phyloP scores from a whole-genome alignment of 306 rosid genomes.

The Prunus mume region DNA sequence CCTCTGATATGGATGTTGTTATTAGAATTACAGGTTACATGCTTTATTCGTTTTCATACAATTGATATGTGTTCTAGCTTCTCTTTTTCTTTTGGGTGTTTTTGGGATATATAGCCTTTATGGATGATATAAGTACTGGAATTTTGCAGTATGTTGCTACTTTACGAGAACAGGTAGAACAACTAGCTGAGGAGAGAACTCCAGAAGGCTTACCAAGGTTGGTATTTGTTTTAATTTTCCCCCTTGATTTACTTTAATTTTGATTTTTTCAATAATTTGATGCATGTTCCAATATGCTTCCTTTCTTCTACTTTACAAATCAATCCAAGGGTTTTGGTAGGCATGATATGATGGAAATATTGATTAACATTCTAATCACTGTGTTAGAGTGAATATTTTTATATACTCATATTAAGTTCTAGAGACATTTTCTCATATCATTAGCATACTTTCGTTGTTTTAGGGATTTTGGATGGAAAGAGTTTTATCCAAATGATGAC shows the following conservation, averaged over 20 bases:
- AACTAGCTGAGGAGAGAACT: constrained; percentile 78
- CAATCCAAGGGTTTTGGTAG: background rate
- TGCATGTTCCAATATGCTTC: background rate
- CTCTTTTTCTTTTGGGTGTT: background rate
- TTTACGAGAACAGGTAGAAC: constrained; percentile 79
- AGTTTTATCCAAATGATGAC: background rate
- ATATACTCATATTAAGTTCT: too few species aligned
- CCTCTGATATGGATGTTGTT: background rate
- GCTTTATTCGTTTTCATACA: background rate
- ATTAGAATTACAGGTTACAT: background rate
- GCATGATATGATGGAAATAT: background rate
- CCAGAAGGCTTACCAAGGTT: constrained; percentile 80
- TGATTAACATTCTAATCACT: background rate
- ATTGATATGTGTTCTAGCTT: background rate
- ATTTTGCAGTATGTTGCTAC: constrained; percentile 78
- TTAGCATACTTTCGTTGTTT: background rate
- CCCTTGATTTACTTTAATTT: constrained; percentile 1
- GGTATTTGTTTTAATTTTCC: background rate
- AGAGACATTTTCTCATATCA: background rate
- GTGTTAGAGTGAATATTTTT: background rate
- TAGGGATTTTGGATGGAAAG: background rate
- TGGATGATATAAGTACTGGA: constrained; percentile 9
- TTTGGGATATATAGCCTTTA: constrained; percentile 3
- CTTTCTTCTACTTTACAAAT: background rate
- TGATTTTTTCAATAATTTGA: background rate